Conservation (phyloP, 352 stramenopile species). For the Pythium sp. region DNA sequence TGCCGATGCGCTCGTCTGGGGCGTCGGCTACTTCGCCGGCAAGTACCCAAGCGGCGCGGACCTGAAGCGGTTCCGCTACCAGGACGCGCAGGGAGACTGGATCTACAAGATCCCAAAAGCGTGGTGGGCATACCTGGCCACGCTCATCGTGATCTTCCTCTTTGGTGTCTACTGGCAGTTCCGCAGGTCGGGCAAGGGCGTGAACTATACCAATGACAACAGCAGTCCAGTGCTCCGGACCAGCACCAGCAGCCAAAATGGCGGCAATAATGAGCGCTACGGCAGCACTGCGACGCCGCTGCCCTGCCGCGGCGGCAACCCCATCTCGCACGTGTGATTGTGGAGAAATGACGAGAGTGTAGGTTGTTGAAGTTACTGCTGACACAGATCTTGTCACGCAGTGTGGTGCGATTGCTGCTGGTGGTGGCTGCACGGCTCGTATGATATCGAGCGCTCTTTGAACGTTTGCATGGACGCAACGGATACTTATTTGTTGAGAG, state of each 20-base stretch:
- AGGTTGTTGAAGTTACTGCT: neutral
- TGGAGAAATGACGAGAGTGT: neutral
- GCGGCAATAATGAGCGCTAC: neutral
- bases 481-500: too few relatives aligned
- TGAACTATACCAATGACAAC: constrained; percentile 8
- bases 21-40: constrained; percentile 70
- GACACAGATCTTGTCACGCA: too few relatives aligned
- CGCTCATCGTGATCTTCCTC: constrained; percentile 42
- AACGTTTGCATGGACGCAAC: too few relatives aligned
- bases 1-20: constrained; percentile 41
- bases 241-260: neutral
- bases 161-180: constrained; percentile 39
- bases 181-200: constrained; percentile 12
- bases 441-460: too few relatives aligned
- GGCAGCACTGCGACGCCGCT: neutral
- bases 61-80: constrained; percentile 42
- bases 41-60: constrained; percentile 63
- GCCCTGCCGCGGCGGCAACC: neutral
- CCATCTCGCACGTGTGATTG: neutral
- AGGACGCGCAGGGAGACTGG: constrained; percentile 21
- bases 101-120: constrained; percentile 40
- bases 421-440: too few relatives aligned
- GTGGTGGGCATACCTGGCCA: constrained; percentile 69
- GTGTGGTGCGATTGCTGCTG: too few relatives aligned
- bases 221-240: neutral